A percentile compares a stretch with the other conserved stretches of the same genome.
Conservation (phyloP, 202 grass and related monocot species). For the Tripidium arundinaceum region DNA sequence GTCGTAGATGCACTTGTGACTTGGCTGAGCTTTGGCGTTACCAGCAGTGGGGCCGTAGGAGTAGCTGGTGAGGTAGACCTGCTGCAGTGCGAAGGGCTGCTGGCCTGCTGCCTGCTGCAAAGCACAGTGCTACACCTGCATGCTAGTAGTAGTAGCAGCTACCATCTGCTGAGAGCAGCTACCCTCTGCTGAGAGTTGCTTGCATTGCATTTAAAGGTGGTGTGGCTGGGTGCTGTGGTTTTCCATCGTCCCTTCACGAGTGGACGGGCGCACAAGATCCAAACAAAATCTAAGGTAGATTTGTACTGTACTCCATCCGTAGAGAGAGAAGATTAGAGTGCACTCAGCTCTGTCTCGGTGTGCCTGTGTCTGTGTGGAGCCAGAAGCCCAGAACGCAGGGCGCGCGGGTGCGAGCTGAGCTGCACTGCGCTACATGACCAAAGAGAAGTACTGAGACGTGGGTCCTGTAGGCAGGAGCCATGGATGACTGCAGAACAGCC, state of each 20-base stretch:
- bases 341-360: no score
- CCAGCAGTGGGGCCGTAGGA: no score
- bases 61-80: neutral
- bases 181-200: no score
- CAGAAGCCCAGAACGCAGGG: no score
- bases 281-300: constrained; percentile 84
- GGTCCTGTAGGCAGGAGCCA: constrained; percentile 39
- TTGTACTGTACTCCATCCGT: no score
- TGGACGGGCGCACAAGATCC: constrained; percentile 61
- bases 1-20: no score
- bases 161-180: no score
- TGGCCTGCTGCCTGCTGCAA: neutral
- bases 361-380: no score
- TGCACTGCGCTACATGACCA: neutral
- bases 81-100: neutral
- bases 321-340: no score
- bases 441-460: constrained; percentile 43
- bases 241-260: constrained; percentile 35
- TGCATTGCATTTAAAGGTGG: constrained; percentile 27
- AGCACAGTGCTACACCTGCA: constrained; percentile 27
- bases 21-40: no score
- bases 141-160: neutral
- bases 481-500: constrained; percentile 53
- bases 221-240: constrained; percentile 25
- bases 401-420: no score